Evolutionary conservation across 306 rosid genomes (phyloP).

Genomic region (Cyamopsis tetragonoloba): DNA sequence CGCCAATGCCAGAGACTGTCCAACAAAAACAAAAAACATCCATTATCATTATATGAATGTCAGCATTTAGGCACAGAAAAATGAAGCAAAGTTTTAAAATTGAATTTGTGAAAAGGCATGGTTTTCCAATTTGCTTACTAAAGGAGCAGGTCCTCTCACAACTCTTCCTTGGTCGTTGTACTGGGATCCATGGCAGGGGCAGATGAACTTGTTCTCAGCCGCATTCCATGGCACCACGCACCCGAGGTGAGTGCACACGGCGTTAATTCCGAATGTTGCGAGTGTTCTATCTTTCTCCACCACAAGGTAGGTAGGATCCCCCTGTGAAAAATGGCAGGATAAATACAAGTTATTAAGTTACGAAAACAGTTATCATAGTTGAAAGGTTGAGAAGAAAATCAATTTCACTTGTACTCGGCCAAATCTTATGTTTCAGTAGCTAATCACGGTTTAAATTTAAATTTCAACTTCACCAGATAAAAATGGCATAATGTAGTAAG

Average conservation of each 20-base stretch:
- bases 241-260: conserved; percentile 97
- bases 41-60: background rate
- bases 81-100: background rate
- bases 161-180: conserved; percentile 89
- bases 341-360: background rate
- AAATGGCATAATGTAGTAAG: background rate
- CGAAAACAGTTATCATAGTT: background rate
- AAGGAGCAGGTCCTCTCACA: conserved; percentile 97
- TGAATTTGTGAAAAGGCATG: background rate
- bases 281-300: conserved; percentile 84
- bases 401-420: background rate
- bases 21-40: conserved; percentile 9
- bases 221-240: conserved; percentile 90
- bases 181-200: conserved; percentile 99
- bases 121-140: conserved; percentile 51
- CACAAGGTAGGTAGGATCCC: conserved; percentile 95
- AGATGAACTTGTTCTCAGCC: conserved; percentile 87
- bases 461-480: background rate
- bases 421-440: background rate
- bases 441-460: background rate
- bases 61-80: background rate
- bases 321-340: conserved; percentile 33
- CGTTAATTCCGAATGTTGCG: conserved; percentile 90
- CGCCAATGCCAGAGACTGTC: conserved; percentile 79
- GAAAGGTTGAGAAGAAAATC: background rate